Base-by-base conservation (phyloP, 2,329 filamentous ascomycete species). In the Neopestalotiopsis sp. region DNA sequence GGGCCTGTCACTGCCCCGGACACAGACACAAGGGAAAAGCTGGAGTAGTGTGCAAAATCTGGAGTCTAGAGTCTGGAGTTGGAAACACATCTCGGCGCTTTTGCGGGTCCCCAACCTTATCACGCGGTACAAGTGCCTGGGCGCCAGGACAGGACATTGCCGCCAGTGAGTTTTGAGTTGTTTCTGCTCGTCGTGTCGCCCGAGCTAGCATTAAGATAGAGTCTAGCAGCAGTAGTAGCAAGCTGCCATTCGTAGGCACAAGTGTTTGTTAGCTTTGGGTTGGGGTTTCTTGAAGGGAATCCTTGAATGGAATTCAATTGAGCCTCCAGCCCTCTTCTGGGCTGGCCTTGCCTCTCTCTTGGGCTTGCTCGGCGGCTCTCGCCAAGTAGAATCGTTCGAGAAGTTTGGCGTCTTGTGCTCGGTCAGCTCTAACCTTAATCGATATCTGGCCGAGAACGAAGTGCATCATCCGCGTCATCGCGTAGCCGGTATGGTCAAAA, bases 71-170 rank as follows among this genome's bases (percentile, higher is more conserved):
- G 30, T 62, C 59, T 62, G 59, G 59, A 62, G 59, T 62, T 62
- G 59, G 38, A n/a, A 64, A 30, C 20, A 32, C 38, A 64, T 52
- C 61, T 64, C 61, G 61, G 61, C 61, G 61, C 61, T 64, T 45
- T 49, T 64, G 34, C 42, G 61, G 61, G 61, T 75, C 13, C 7
- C n/a, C 40, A 62, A 20, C 32, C 32, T 62, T 34, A 62, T 30
- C 57, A 34, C 24, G 24, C n/a, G 24, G 30, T 30, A 34, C 30
- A 30, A 28, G 57, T 30, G 24, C 12, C 57, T 30, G 57, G 30
- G 57, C 57, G 20, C 13, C 30, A 13, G 57, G 57, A 59, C 30
- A 14, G 17, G 24, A 59, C 13, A 30, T 28, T 17, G 57, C 24
- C 34, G 34, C 34, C 34, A 38, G 34, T 3, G 34, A 38, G 34